These are phyloP conservation scores for Craspedostauros australis DNA, from an alignment of 108 stramenopile species.

Conservation along the genomic window DNA sequence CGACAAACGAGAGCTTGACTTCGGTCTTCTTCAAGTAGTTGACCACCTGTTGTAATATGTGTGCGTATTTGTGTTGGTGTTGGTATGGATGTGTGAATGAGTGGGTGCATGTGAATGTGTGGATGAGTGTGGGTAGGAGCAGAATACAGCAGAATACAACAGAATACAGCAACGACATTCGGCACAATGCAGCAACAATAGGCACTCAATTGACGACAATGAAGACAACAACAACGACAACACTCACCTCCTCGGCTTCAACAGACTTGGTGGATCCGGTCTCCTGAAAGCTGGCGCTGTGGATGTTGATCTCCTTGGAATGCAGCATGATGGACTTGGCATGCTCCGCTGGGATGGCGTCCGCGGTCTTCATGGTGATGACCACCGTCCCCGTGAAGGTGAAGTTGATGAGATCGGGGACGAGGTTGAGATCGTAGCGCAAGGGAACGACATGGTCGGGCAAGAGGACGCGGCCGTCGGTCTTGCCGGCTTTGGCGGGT, in stretches of 20 bases:
- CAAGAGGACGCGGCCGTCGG: conserved; percentile 51
- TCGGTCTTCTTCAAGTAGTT: conserved; percentile 67
- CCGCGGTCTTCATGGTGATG: conserved; percentile 17
- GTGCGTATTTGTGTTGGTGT: neutral
- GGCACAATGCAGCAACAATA: neutral
- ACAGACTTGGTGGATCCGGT: conserved; percentile 7
- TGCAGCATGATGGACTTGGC: conserved; percentile 71
- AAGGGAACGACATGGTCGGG: conserved; percentile 43
- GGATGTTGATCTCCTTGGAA: conserved; percentile 81
- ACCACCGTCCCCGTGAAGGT: conserved; percentile 67
- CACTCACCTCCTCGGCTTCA: conserved; percentile 23
- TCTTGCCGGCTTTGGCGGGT: conserved; percentile 25
- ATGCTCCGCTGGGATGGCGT: conserved; percentile 16
- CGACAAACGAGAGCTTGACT: conserved; percentile 63
- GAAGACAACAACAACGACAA: neutral
- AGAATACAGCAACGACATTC: neutral
- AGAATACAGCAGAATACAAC: no score
- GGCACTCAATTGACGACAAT: neutral
- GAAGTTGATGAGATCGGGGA: conserved; percentile 76
- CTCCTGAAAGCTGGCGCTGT: conserved; percentile 45
- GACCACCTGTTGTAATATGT: conserved; percentile 19
- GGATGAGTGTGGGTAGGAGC: neutral
- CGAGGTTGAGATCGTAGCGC: conserved; percentile 72
- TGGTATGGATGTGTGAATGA: neutral
- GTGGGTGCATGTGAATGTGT: neutral